phyloP scores from a whole-genome alignment of 2,329 filamentous ascomycete genomes.

The Thelonectria olida region DNA sequence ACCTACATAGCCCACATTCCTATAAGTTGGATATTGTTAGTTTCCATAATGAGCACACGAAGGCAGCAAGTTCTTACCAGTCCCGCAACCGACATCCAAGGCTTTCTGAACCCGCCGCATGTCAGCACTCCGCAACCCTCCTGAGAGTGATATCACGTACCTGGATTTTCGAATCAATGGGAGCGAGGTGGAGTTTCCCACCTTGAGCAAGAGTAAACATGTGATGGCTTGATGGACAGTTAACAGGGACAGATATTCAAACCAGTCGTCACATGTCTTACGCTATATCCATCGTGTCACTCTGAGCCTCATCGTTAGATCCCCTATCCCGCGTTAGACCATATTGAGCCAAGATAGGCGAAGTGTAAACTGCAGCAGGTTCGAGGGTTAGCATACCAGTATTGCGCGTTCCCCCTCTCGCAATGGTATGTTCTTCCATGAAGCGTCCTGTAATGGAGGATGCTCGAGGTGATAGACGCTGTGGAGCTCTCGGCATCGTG shows the following conservation, averaged over 20 bases:
- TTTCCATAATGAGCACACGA: neutral
- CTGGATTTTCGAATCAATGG: slow-evolving; percentile 14
- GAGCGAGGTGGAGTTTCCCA: slow-evolving; percentile 19
- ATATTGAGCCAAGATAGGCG: neutral
- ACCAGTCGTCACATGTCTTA: neutral
- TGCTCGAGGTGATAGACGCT: neutral
- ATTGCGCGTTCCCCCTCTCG: neutral
- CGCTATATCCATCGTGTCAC: slow-evolving; percentile 31
- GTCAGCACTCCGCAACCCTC: fast-evolving
- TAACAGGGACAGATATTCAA: neutral
- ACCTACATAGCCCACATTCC: slow-evolving; percentile 10
- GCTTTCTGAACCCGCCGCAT: neutral
- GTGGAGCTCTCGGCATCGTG: neutral
- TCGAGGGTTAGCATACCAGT: neutral
- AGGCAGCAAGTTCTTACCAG: slow-evolving; percentile 10
- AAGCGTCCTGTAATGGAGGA: neutral
- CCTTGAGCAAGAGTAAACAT: slow-evolving; percentile 17
- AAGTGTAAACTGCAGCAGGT: neutral
- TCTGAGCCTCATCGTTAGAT: slow-evolving; percentile 29
- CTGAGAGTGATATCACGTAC: neutral
- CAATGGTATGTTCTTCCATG: neutral
- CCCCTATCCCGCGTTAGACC: slow-evolving; percentile 13
- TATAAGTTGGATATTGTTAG: neutral
- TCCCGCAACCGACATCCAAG: slow-evolving; percentile 30
- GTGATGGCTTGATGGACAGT: slow-evolving; percentile 13